These are phyloP conservation scores for Alternaria viburni DNA, from an alignment of 2,329 filamentous ascomycete species.

Conservation along the genomic window DNA sequence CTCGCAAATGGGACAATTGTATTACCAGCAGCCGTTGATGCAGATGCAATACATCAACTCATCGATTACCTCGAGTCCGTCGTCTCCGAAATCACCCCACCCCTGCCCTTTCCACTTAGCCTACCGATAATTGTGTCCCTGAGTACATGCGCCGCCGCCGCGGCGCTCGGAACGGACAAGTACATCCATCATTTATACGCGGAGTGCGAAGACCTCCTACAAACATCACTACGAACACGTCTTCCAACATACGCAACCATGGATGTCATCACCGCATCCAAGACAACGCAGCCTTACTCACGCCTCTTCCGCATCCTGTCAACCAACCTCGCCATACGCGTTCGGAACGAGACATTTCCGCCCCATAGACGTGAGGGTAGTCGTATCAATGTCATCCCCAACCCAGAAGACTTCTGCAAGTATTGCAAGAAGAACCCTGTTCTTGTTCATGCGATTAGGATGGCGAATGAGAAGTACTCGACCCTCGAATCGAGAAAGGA, in stretches of 20 bases:
- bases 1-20: rapidly evolving
- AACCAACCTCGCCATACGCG: rapidly evolving
- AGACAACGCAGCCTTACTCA: background rate
- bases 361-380: too few species aligned
- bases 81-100: too few species aligned
- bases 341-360: background rate
- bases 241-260: too few species aligned
- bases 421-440: too few species aligned
- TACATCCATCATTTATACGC: background rate
- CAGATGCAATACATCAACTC: rapidly evolving
- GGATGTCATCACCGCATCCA: background rate
- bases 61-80: background rate
- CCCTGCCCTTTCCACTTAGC: too few species aligned
- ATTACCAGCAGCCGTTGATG: background rate
- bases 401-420: too few species aligned
- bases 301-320: background rate
- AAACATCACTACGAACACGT: too few species aligned
- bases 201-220: background rate
- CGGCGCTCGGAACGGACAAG: background rate
- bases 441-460: rapidly evolving
- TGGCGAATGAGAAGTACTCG: too few species aligned
- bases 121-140: too few species aligned
- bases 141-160: too few species aligned
- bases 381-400: too few species aligned
- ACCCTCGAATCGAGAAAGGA: too few species aligned